Conservation (phyloP, 2,329 filamentous ascomycete genomes). For the Emericellopsis cladophorae region DNA sequence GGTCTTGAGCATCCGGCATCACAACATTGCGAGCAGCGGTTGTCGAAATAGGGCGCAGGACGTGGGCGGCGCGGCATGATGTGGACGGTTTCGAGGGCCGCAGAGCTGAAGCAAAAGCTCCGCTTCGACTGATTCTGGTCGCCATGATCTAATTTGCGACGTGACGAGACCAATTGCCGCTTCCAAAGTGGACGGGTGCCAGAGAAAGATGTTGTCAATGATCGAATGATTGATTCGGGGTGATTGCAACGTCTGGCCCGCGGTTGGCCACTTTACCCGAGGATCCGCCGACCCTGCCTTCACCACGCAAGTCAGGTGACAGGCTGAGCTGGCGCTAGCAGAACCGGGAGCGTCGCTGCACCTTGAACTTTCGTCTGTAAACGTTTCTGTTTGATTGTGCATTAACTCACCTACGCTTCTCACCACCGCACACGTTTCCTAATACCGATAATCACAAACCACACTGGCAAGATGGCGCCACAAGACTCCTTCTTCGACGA, state of each 20-base stretch:
- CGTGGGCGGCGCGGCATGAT: conserved; percentile 24
- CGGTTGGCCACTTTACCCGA: conserved; percentile 9
- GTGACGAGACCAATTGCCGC: conserved; percentile 32
- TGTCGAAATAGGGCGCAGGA: conserved; percentile 35
- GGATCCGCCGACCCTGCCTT: conserved; percentile 11
- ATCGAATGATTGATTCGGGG: not conserved
- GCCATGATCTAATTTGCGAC: conserved; percentile 36
- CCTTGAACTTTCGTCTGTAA: not conserved
- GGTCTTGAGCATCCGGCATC: conserved; percentile 50
- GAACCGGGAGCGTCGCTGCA: not conserved
- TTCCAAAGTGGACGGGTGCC: conserved; percentile 1
- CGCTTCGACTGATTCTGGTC: conserved; percentile 44
- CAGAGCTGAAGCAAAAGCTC: conserved; percentile 42
- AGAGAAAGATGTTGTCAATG: not conserved
- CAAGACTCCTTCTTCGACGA: conserved; percentile 62
- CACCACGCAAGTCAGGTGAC: conserved; percentile 3
- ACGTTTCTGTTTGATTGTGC: not conserved
- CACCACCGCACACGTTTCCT: not conserved
- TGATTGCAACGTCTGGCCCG: conserved; percentile 1
- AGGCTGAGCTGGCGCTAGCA: not conserved
- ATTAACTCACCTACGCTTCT: not conserved
- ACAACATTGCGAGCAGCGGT: conserved; percentile 37
- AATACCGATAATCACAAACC: not conserved
- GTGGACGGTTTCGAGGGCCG: conserved; percentile 34
- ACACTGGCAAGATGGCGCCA: conserved; percentile 40